Base-by-base conservation (phyloP, 441 rosid species). In the Gossypium gossypioides region DNA sequence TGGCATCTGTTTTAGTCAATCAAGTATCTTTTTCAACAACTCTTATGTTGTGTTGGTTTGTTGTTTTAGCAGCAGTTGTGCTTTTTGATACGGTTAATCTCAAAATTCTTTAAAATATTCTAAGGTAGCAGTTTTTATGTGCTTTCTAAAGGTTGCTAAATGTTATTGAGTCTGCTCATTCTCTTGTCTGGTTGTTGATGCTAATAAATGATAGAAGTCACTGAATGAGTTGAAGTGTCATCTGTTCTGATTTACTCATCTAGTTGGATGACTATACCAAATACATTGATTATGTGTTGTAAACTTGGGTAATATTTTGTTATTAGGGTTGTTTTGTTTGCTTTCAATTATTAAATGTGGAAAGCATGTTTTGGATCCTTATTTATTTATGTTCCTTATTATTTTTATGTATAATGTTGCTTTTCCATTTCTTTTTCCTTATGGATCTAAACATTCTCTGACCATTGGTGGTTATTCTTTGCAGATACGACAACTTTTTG, bases 401-500 rank as follows among this genome's bases (percentile, higher is more conserved):
- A 5, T 67, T 29, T 29, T 18, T 16, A 15, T 48, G 5, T 4
- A 9, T 3, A 18, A 16, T 51, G 44, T 15, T 25, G 6, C 3
- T 68, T 22, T 67, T 46, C 5, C 6, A 50, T 9, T 50, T 50
- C 1, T 9, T 24, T 68, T 51, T 67, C 59, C 16, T 52, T 68
- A 22, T 29, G 44, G 16, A 51, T 18, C 6, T 4, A 51, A 68
- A 51, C 6, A 18, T 52, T 59, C n/a, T 19, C 60, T 75, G 50
- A 42, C 58, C 21, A 69, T 74, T 68, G 66, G 65, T 76, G 32
- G 48, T 44, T 74, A 12, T 73, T 82, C 51, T 75, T 75, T 76
- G 79, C 85, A 91, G 97, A 84, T 88, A 79, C 78, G 98, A 8
- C 84, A 84, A 37, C 84, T 90, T 77, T 90, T 93, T 72, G 77